Base-by-base conservation (phyloP, 2,329 filamentous ascomycete species). In the Alternaria postmessia region DNA sequence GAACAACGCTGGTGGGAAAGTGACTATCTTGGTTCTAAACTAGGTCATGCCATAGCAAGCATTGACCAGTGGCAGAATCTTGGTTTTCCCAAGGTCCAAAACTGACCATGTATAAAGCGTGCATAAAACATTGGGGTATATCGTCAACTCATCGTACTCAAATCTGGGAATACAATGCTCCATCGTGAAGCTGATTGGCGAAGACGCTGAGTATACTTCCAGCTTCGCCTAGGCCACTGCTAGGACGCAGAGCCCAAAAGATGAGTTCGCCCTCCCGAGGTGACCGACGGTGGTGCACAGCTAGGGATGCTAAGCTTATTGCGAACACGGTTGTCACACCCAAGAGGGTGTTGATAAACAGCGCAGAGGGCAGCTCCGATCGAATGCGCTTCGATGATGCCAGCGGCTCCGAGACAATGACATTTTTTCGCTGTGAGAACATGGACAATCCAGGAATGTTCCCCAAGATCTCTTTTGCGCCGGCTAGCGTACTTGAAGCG, bases 191-290 rank as follows among this genome's bases (percentile, higher is more conserved):
- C 47, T 74, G 70, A 16, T 68, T 63, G 3, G 71, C 68, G 4
- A 77, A 58, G 8, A 73, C 67, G 44, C 69, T 71, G 32, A 78
- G 65, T 8, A 78, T 71, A 39, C 66, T 72, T 4, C 74, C 73
- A 34, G 75, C 75, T 48, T 76, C 74, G 54, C 73, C 76, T 26
- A 76, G 55, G 4, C 69, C 65, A 20, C 58, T 57, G 9, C 58
- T 62, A 42, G 71, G 66, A 8, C 74, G 72, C 18, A 75, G 49
- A 20, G 75, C 73, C 70, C 73, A 72, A 47, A 78, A 78, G n/a
- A 78, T 72, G 16, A 78, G 58, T 5, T 70, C 68, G 4, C 72
- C 74, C 11, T 74, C 67, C 7, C 75, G 69, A 20, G 76, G 74
- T 26, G 70, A 72, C 12, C 70, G 74, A 20, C 74, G 69, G 51